Evolutionary conservation across 768 basidiomycete genomes (phyloP).

Genomic region (Atractiella rhizophila): DNA sequence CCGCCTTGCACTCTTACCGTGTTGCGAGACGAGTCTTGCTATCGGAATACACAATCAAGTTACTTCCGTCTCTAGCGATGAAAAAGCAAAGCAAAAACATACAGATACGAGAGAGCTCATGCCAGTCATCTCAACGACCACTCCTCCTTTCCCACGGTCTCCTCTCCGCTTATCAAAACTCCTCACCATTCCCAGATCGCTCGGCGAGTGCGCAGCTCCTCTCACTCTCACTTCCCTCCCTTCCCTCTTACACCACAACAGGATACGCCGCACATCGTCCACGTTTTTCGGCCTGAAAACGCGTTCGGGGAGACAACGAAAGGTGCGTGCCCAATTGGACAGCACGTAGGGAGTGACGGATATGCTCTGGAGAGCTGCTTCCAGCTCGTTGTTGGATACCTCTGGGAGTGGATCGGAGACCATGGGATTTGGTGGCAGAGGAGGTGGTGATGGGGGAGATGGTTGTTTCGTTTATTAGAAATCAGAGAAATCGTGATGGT

Average conservation of each 20-base stretch:
- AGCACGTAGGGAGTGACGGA: too few relatives aligned
- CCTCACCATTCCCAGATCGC: constrained; percentile 82
- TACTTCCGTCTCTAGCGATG: neutral
- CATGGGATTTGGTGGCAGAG: too few relatives aligned
- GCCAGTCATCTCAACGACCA: constrained; percentile 73
- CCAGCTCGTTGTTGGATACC: too few relatives aligned
- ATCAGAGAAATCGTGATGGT: too few relatives aligned
- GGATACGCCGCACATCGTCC: constrained; percentile 41
- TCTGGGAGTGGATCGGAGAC: too few relatives aligned
- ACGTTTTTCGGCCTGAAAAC: constrained; percentile 52
- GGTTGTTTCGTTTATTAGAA: too few relatives aligned
- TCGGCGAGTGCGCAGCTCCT: constrained; percentile 78
- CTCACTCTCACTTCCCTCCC: constrained; percentile 47
- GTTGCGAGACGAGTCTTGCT: constrained; percentile 14
- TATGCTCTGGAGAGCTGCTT: too few relatives aligned
- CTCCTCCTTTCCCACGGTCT: constrained; percentile 40
- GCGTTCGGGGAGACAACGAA: constrained; percentile 37
- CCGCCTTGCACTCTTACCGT: constrained; percentile 52
- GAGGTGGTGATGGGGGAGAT: too few relatives aligned
- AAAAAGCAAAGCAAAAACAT: constrained; percentile 41
- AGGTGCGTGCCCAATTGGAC: constrained; percentile 70
- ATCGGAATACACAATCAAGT: neutral
- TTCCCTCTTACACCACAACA: constrained; percentile 57
- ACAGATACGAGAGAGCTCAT: too few relatives aligned
- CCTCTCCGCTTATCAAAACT: too few relatives aligned